A percentile compares a stretch with the other conserved stretches of the same genome.
Evolutionary conservation across 2,329 filamentous ascomycete genomes (phyloP).

Genomic region (Penicillium sp.): DNA sequence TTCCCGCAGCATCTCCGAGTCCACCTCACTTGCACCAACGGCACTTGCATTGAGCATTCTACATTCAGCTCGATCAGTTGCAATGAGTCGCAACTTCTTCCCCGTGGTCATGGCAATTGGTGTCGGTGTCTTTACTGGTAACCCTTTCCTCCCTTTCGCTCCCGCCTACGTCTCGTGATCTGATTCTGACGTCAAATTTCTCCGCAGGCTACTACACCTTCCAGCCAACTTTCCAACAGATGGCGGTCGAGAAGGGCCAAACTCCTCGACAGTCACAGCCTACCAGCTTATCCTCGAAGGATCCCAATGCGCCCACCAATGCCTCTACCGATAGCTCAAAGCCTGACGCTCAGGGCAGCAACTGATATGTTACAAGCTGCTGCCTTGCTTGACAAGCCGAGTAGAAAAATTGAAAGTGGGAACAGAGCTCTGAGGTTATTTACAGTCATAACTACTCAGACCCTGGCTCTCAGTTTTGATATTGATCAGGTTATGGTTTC

Average conservation of each 20-base stretch:
- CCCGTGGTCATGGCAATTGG: constrained; percentile 42
- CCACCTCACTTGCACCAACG: constrained; percentile 5
- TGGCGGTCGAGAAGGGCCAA: constrained; percentile 34
- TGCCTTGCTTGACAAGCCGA: neutral
- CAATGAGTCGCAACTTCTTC: constrained; percentile 43
- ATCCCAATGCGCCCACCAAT: neutral
- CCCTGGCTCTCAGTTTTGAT: too few species aligned
- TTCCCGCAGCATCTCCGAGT: constrained; percentile 22
- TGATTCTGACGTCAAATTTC: constrained; percentile 18
- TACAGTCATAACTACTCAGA: neutral
- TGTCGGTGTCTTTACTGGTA: constrained; percentile 46
- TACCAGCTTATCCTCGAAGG: neutral
- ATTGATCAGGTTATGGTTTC: neutral
- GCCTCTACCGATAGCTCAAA: neutral
- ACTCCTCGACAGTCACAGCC: constrained; percentile 11
- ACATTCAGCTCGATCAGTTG: constrained; percentile 3
- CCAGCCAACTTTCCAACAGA: constrained; percentile 43
- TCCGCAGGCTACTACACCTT: constrained; percentile 47
- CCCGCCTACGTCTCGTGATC: neutral
- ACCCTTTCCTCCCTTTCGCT: neutral
- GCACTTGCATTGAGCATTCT: neutral
- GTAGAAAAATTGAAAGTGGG: neutral
- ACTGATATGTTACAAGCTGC: neutral
- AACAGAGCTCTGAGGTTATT: neutral
- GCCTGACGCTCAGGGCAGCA: neutral